Base-by-base conservation (phyloP, 805 yeast species). In the Metschnikowia baotianmanensis region DNA sequence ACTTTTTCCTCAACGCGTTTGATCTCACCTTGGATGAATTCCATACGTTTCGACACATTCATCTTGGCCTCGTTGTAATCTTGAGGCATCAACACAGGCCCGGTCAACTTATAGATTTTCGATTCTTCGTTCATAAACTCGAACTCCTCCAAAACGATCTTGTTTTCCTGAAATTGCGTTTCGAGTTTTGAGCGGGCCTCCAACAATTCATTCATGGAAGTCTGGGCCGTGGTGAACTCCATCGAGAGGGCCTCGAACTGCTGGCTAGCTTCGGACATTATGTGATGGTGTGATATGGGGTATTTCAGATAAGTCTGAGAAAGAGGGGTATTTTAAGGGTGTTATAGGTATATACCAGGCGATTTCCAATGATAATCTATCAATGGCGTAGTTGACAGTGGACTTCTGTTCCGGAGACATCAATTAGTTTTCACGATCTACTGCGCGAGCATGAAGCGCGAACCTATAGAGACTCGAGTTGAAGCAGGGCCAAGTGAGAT, bases 101-200 rank as follows among this genome's bases (percentile, higher is more conserved):
- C 99, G 19, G 91, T 85, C 49, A 90, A 73, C 63, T 93, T 93
- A 67, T 78, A 93, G 19, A 93, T 80, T 53, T 85, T 86, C 12
- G 95, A 74, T 27, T 78, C 84, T 25, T 79, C 85, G 41, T 77
- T 76, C 42, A 86, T 67, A 31, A 51, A 44, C 21, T 75, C 77
- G 54, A 93, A 86, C 63, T 93, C 99, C 42, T 77, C 82, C 50
- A 81, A 73, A 12, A 93, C 99, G 36, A 93, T 90, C 54, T 81
- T 81, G 62, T 90, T 90, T 62, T 93, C 99, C 63, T 93, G 99
- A 53, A 72, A 78, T 65, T 93, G 99, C 1, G 97, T 86, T 58
- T 93, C 99, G 33, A 93, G 74, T 57, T 82, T 78, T 51, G 91
- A 95, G 56, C 98, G 80, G 10, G 88, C 79, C 5, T 77, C 68